Base-by-base conservation (phyloP, 345 rosid genomes). In the Bretschneidera sinensis region DNA sequence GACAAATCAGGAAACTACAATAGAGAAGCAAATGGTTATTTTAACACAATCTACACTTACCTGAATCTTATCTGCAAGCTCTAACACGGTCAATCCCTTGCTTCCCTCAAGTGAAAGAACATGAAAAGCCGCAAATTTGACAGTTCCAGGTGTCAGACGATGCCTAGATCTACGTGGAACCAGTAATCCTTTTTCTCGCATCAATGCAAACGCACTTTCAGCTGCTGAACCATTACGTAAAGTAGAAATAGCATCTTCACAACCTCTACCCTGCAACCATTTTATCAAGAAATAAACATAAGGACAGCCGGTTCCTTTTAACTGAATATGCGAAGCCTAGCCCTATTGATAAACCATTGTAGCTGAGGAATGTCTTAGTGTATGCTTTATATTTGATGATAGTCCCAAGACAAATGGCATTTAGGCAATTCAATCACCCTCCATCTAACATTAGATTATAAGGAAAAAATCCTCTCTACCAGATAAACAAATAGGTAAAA, bases 41-140 rank as follows among this genome's bases (percentile, higher is more conserved):
- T 54, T 54, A 24, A 43, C 34, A 67, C 21, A 21, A 55, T 43
- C 53, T 55, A 55, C 50, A 60, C 75, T 64, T 72, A 88, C 98
- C 91, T 91, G 98, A 82, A 91, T 95, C 86, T 85, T 95, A 49
- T 95, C 98, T 28, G 99, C 98, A 77, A 95, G 92, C 63, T 95
- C 94, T 61, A 91, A 53, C 17, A 95, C 95, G 10, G 91, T 91
- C 67, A 95, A 77, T 47, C 99, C 99, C 71, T 87, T 87, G 85
- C 87, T 74, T 61, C 98, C 98, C 76, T 95, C 96, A 39, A 91
- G 96, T 45, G 99, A 95, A 35, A 95, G 94, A 79, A 95, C 98
- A 74, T 95, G 97, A 74, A 95, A 95, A 60, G 99, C 99, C 6
- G 99, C 99, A 85, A 95, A 95, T 71, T 95, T 91, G 63, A 95